Evolutionary conservation across 179 eudicot genomes (phyloP).

Genomic region (Beta corolliflora): DNA sequence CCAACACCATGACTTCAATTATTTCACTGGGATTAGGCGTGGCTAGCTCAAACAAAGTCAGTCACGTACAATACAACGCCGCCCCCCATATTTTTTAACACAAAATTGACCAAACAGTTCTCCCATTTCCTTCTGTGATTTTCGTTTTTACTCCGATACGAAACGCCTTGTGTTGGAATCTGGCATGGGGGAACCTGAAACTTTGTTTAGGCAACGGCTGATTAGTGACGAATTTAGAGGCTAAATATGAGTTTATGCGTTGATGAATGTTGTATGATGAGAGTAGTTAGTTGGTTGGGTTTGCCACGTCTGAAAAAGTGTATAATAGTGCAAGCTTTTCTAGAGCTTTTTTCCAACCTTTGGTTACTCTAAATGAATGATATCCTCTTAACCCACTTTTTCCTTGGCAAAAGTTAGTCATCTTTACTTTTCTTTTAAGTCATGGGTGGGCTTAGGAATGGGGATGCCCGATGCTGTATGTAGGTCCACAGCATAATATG

Average conservation of each 20-base stretch:
- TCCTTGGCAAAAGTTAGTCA: background rate
- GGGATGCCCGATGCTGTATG: background rate
- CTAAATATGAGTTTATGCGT: background rate
- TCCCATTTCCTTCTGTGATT: background rate
- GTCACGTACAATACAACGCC: background rate
- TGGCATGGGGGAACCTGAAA: background rate
- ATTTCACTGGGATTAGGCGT: slow-evolving; percentile 66
- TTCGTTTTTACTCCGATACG: background rate
- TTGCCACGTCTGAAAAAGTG: background rate
- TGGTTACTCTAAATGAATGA: background rate
- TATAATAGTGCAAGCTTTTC: background rate
- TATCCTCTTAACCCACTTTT: background rate
- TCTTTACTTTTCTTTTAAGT: background rate
- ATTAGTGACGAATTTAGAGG: background rate
- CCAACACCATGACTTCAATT: slow-evolving; percentile 91
- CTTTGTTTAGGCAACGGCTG: background rate
- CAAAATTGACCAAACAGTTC: background rate
- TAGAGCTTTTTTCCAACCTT: background rate
- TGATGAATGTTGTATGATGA: background rate
- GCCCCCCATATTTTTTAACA: too few relatives aligned
- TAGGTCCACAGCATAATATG: slow-evolving; percentile 4
- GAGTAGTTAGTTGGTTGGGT: background rate
- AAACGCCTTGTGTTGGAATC: background rate
- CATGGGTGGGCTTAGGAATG: background rate
- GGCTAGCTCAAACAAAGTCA: slow-evolving; percentile 48